phyloP scores from a whole-genome alignment of 352 stramenopile genomes.

The Pythium periplocum region DNA sequence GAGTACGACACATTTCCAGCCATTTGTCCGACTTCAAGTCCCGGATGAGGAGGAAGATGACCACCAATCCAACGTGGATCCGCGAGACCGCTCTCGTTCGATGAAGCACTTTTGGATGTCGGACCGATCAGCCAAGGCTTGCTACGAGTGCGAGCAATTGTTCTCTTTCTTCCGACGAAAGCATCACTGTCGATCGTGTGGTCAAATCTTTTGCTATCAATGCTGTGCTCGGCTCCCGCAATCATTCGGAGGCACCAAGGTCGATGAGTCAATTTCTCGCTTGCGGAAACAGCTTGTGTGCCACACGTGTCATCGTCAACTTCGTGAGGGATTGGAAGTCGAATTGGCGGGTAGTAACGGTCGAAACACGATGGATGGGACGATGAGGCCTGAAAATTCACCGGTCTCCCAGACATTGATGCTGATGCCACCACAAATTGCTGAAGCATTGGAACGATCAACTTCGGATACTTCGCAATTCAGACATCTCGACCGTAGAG shows the following conservation, averaged over 20 bases:
- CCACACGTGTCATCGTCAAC: constrained; percentile 74
- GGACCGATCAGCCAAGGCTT: constrained; percentile 76
- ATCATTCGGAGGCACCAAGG: constrained; percentile 69
- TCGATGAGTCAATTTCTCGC: constrained; percentile 69
- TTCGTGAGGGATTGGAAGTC: constrained; percentile 77
- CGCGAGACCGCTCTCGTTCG: constrained; percentile 48
- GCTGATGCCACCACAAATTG: constrained; percentile 74
- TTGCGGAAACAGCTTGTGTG: constrained; percentile 83
- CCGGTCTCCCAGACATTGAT: constrained; percentile 49
- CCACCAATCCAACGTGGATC: constrained; percentile 12
- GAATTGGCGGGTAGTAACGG: constrained; percentile 32
- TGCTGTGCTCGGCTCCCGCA: constrained; percentile 74
- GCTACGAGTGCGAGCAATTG: constrained; percentile 76
- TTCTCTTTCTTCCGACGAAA: constrained; percentile 79
- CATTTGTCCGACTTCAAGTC: constrained; percentile 54
- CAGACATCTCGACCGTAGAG: constrained; percentile 55
- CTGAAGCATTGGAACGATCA: constrained; percentile 56
- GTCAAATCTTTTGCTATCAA: constrained; percentile 83
- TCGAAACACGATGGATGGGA: constrained; percentile 14
- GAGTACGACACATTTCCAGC: constrained; percentile 7
- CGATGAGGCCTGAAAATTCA: constrained; percentile 23
- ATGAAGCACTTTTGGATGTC: constrained; percentile 90
- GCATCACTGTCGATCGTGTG: constrained; percentile 82
- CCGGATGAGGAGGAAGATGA: not conserved
- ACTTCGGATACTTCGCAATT: constrained; percentile 45